Evolutionary conservation across 139 green algal species (phyloP).

Genomic region (Coelastrella sp.): DNA sequence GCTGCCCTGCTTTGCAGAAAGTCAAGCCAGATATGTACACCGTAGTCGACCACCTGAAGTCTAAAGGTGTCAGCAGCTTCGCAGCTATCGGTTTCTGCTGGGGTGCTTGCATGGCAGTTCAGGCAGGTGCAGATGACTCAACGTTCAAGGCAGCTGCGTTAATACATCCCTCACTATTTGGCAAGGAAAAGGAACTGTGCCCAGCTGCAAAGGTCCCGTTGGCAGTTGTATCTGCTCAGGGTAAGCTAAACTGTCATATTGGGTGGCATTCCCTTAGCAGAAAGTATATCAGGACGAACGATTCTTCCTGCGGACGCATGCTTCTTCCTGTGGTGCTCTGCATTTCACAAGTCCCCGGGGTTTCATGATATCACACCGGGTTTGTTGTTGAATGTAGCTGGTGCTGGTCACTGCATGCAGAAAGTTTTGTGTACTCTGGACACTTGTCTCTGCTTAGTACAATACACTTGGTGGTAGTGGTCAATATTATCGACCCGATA

Average conservation of each 20-base stretch:
- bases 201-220: neutral
- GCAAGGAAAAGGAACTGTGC: slow-evolving; percentile 22
- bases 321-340: too few relatives aligned
- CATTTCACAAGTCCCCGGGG: too few relatives aligned
- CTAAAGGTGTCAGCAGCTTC: slow-evolving; percentile 11
- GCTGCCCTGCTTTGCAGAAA: neutral
- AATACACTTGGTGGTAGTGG: too few relatives aligned
- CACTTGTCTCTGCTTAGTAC: too few relatives aligned
- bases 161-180: slow-evolving; percentile 4
- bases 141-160: neutral
- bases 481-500: too few relatives aligned
- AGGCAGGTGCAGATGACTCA: neutral
- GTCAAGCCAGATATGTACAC: slow-evolving; percentile 25
- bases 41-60: neutral
- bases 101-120: slow-evolving; percentile 22
- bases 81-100: slow-evolving; percentile 30
- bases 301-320: too few relatives aligned
- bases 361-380: too few relatives aligned
- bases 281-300: too few relatives aligned
- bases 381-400: too few relatives aligned
- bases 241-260: neutral
- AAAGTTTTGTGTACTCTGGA: too few relatives aligned
- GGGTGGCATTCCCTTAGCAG: neutral
- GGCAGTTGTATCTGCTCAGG: neutral
- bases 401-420: too few relatives aligned